Conservation (phyloP, 129 eudicot species). For the Dittrichia graveolens region DNA sequence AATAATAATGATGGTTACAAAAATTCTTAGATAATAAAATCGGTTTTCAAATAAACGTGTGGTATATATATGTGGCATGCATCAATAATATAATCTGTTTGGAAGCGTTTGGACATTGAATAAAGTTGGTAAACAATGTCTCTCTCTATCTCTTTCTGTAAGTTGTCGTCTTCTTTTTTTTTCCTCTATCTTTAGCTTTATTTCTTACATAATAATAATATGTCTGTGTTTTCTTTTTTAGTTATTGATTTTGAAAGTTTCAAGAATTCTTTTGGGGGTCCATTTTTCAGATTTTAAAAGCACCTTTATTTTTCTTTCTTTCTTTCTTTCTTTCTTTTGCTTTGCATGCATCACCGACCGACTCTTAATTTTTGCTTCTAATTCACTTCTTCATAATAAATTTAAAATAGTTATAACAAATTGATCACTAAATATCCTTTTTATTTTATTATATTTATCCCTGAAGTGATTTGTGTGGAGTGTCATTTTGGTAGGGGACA, state of each 20-base stretch:
- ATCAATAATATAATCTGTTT: constrained; percentile 13
- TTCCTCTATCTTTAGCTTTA: constrained; percentile 36
- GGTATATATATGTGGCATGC: neutral
- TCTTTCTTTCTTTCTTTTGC: constrained; percentile 37
- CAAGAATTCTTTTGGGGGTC: constrained; percentile 32
- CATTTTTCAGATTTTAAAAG: constrained; percentile 35
- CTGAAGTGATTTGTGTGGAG: too few species aligned
- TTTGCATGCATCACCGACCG: constrained; percentile 34
- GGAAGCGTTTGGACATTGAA: constrained; percentile 16
- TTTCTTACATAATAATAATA: constrained; percentile 8
- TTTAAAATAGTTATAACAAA: too few species aligned
- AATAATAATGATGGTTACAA: too few species aligned
- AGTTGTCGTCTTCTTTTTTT: constrained; percentile 28
- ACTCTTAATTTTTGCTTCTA: constrained; percentile 17
- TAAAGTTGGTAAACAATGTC: constrained; percentile 31
- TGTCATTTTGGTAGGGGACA: too few species aligned
- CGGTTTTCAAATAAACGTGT: too few species aligned
- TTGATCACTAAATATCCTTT: too few species aligned
- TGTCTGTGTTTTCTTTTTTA: constrained; percentile 38
- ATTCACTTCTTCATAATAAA: too few species aligned
- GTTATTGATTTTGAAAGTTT: constrained; percentile 40
- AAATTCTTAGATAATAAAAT: too few species aligned
- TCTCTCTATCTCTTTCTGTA: neutral
- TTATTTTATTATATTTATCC: too few species aligned
- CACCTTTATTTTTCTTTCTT: too few species aligned